These are phyloP conservation scores for Coemansia sp. DNA, from an alignment of 192 early-diverging fungal genomes.

Conservation along the genomic window DNA sequence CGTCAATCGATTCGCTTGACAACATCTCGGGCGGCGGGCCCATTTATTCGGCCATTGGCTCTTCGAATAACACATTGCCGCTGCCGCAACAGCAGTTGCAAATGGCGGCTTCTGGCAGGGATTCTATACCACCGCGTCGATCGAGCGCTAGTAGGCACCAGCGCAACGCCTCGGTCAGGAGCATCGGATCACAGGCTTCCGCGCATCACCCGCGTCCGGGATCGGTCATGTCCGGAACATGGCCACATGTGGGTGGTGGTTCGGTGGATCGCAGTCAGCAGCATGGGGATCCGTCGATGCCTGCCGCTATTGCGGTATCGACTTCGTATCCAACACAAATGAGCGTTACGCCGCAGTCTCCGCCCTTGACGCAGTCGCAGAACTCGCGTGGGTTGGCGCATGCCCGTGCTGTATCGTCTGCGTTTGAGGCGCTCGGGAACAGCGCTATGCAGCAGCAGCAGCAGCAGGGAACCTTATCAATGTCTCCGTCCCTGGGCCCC, in stretches of 20 bases:
- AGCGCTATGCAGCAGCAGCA: slow-evolving; percentile 7
- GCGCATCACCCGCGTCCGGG: slow-evolving; percentile 29
- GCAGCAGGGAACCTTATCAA: slow-evolving; percentile 4
- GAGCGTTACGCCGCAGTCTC: slow-evolving; percentile 23
- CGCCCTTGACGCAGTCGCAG: slow-evolving; percentile 12
- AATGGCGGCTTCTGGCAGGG: neutral
- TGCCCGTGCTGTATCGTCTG: slow-evolving; percentile 46
- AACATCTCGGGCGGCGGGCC: neutral
- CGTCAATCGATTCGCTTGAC: slow-evolving; percentile 19
- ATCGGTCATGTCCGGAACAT: slow-evolving; percentile 27
- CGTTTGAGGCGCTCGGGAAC: slow-evolving; percentile 41
- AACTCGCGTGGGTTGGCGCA: slow-evolving; percentile 37
- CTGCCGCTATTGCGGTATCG: neutral
- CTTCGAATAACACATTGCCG: neutral
- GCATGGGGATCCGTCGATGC: neutral
- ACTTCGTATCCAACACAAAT: neutral
- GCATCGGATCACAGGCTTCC: slow-evolving; percentile 34
- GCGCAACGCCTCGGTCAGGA: slow-evolving; percentile 31
- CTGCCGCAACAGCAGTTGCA: neutral
- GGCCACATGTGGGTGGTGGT: slow-evolving; percentile 10
- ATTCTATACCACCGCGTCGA: slow-evolving; percentile 1
- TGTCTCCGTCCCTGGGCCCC: slow-evolving; percentile 28
- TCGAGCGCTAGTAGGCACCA: slow-evolving; percentile 38
- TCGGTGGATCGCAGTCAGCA: slow-evolving; percentile 1
- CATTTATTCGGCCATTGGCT: neutral